Evolutionary conservation across 75 land plant genomes (phyloP), one percentile per base, ranked within the genome.

Genomic region (Adiantum capillusveneris): DNA sequence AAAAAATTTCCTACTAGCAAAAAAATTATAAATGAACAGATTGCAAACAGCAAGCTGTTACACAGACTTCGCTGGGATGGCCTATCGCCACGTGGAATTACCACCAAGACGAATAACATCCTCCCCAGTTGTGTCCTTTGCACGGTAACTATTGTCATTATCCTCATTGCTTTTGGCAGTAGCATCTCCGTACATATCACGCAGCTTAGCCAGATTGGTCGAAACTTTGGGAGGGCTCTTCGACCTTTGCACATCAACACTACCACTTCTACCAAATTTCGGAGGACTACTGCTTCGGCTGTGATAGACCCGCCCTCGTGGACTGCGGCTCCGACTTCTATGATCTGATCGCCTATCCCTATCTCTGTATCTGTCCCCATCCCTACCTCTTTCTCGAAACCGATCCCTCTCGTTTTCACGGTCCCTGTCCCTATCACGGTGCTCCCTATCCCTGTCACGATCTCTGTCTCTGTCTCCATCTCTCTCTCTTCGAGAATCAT

Each of bases 51-150:
- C n/a, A n/a, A n/a, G n/a, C n/a, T n/a, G n/a, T n/a, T n/a, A n/a
- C n/a, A n/a, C n/a, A n/a, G n/a, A n/a, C n/a, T n/a, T n/a, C n/a
- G n/a, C n/a, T n/a, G n/a, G n/a, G n/a, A n/a, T n/a, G n/a, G 49
- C 49, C 68, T 81, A 93, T 63, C 76, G 90, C 98, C 98, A 94
- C 9, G 37, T 34, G 9, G 78, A 60, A 12, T 78, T 56, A 53
- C 85, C 96, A 50, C 98, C 98, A 48, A 94, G 81, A 39, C 90
- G 82, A 29, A 94, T 86, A 18, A 94, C 98, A 67, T 89, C 96
- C 63, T 94, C 96, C 58, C 69, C 67, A 25, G 75, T 53, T 30
- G 62, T 67, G 46, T 79, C 81, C 65, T 74, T 89, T 27, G 29
- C 17, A 11, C 31, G 42, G 52, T 59, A 72, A 28, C 54, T 63